These are phyloP conservation scores for Blastocladiella emersonii DNA, from an alignment of 371 early-diverging fungal genomes.

Conservation along the genomic window DNA sequence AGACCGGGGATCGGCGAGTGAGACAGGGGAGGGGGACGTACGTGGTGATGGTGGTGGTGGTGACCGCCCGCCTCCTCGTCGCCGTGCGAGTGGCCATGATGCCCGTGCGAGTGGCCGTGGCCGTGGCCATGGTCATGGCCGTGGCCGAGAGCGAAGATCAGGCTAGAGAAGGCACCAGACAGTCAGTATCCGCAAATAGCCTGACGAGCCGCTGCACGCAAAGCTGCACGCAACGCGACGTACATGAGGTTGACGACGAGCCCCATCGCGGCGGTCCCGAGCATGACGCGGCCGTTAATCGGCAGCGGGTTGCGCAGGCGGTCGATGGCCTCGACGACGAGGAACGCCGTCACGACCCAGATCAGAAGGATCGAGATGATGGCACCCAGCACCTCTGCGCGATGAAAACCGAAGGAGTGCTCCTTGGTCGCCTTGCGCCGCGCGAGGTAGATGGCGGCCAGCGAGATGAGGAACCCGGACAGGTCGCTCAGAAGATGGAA, in stretches of 20 bases:
- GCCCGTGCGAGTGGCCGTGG: slow-evolving; percentile 4
- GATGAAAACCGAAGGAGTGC: slow-evolving; percentile 70
- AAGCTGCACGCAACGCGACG: slow-evolving; percentile 8
- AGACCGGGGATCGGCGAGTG: background rate
- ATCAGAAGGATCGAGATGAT: slow-evolving; percentile 62
- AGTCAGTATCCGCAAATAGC: no score
- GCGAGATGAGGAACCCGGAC: slow-evolving; percentile 1
- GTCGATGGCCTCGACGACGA: slow-evolving; percentile 31
- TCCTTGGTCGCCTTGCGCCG: slow-evolving; percentile 6
- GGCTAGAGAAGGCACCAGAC: slow-evolving; percentile 16
- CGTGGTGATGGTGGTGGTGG: slow-evolving; percentile 13
- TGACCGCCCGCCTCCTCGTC: slow-evolving; percentile 7
- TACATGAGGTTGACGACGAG: slow-evolving; percentile 64
- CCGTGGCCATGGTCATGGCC: slow-evolving; percentile 21
- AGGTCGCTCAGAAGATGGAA: slow-evolving; percentile 7
- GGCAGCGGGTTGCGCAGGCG: slow-evolving; percentile 51
- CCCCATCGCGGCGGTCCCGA: slow-evolving; percentile 50
- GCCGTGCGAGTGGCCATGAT: slow-evolving; percentile 18
- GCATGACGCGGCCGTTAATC: slow-evolving; percentile 63
- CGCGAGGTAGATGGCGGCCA: background rate
- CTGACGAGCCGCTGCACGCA: no score
- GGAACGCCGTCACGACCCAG: slow-evolving; percentile 58
- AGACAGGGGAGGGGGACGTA: no score
- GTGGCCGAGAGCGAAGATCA: slow-evolving; percentile 25
- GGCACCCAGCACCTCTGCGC: slow-evolving; percentile 76